A percentile compares a stretch with the other conserved stretches of the same genome.
These are phyloP conservation scores for Mycena pura DNA, from an alignment of 768 basidiomycete species.

Conservation along the genomic window DNA sequence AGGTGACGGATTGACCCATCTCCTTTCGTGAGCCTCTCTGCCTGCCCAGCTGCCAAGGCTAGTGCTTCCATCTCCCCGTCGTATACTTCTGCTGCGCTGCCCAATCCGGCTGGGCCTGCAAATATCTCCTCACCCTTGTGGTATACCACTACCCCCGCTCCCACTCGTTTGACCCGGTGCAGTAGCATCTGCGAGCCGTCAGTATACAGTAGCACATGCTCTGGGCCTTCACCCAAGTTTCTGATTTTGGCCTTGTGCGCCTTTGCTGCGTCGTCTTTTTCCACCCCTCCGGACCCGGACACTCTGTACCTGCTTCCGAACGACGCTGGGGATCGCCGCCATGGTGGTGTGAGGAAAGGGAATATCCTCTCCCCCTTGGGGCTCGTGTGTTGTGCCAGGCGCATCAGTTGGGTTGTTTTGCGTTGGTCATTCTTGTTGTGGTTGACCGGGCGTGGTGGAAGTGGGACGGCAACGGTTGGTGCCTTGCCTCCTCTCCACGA, in stretches of 20 bases:
- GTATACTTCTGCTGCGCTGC: slow-evolving; percentile 8
- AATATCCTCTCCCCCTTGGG: slow-evolving; percentile 26
- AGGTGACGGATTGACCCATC: too few species aligned
- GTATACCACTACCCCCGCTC: slow-evolving; percentile 9
- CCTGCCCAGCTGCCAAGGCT: too few species aligned
- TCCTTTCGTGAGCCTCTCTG: slow-evolving; percentile 12
- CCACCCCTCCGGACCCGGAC: slow-evolving; percentile 7
- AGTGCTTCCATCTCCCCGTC: too few species aligned
- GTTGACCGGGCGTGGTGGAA: slow-evolving; percentile 1
- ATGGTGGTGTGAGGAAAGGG: slow-evolving; percentile 31
- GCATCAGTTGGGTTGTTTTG: slow-evolving; percentile 12
- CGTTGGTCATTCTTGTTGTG: slow-evolving; percentile 2
- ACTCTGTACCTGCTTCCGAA: slow-evolving; percentile 17
- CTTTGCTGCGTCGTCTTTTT: slow-evolving; percentile 18
- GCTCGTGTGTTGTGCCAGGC: slow-evolving; percentile 21
- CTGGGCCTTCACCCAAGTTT: not conserved
- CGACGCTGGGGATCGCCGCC: slow-evolving; percentile 18
- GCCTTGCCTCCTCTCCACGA: slow-evolving; percentile 20
- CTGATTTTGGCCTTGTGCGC: slow-evolving; percentile 8
- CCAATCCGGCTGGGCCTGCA: not conserved
- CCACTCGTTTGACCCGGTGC: slow-evolving; percentile 1
- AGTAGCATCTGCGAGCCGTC: slow-evolving; percentile 5
- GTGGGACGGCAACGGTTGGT: slow-evolving; percentile 27
- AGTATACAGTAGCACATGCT: slow-evolving; percentile 17
- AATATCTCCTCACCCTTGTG: not conserved